These are phyloP conservation scores for Trichoderma citrinoviride DNA, from an alignment of 2,329 filamentous ascomycete genomes.

Conservation along the genomic window DNA sequence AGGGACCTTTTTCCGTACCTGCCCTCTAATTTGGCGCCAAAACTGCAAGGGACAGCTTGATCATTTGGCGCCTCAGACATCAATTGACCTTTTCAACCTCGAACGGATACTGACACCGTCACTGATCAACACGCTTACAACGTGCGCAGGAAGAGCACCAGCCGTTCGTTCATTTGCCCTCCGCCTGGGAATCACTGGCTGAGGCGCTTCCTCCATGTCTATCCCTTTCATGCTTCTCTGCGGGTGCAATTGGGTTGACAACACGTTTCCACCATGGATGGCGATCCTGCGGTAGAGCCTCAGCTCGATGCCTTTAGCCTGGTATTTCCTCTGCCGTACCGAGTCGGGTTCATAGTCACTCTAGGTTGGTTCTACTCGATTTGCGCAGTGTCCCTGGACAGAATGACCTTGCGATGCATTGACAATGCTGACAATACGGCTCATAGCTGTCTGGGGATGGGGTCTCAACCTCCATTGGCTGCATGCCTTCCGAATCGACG, in stretches of 20 bases:
- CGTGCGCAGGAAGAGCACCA: conserved; percentile 11
- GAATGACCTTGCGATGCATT: neutral
- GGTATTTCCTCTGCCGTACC: conserved; percentile 83
- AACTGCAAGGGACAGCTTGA: conserved; percentile 10
- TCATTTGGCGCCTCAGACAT: conserved; percentile 9
- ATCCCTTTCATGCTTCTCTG: neutral
- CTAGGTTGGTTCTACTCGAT: conserved; percentile 59
- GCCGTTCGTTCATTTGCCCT: neutral
- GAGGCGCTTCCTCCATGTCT: neutral
- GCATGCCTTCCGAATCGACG: conserved; percentile 75
- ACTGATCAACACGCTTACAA: neutral
- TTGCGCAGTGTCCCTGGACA: conserved; percentile 14
- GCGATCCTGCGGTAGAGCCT: conserved; percentile 67
- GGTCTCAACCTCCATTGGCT: conserved; percentile 88
- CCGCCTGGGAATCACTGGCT: neutral
- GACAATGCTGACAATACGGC: neutral
- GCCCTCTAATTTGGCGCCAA: conserved; percentile 7
- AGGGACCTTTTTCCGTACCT: conserved; percentile 11
- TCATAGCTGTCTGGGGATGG: conserved; percentile 91
- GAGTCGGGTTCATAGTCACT: conserved; percentile 80
- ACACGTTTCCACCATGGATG: conserved; percentile 56
- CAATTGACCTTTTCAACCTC: neutral
- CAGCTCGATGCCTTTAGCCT: conserved; percentile 83
- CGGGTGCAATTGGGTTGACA: conserved; percentile 15
- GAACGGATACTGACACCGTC: neutral